phyloP scores from a whole-genome alignment of 345 rosid genomes.

The Brassica cretica region DNA sequence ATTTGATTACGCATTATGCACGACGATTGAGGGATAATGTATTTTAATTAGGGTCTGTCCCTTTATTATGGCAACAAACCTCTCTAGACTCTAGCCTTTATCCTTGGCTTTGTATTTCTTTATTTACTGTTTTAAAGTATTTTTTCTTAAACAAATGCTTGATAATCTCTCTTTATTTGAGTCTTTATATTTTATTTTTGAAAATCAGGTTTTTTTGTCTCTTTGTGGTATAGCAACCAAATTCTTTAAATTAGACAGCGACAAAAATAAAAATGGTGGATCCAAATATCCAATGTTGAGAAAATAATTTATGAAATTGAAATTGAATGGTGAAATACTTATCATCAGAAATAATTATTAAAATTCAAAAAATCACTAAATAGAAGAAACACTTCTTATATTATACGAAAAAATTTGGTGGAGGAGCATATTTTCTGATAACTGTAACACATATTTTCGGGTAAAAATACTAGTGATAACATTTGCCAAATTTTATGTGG shows the following conservation, averaged over 20 bases:
- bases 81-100: constrained; percentile 14
- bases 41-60: constrained; percentile 18
- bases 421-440: neutral
- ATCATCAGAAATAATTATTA: neutral
- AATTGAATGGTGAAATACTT: neutral
- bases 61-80: constrained; percentile 22
- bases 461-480: neutral
- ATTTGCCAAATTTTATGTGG: neutral
- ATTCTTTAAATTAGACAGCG: neutral
- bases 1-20: constrained; percentile 26
- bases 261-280: neutral
- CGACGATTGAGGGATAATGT: constrained; percentile 29
- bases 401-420: neutral
- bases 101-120: constrained; percentile 16
- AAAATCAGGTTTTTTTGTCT: neutral
- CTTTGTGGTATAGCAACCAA: constrained; percentile 13
- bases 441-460: neutral
- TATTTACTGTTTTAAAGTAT: neutral
- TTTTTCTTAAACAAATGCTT: neutral
- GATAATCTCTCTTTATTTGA: neutral
- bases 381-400: neutral
- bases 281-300: neutral
- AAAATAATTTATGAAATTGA: neutral
- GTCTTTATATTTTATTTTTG: neutral
- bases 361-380: neutral